Base-by-base conservation (phyloP, 2,329 filamentous ascomycete species). In the Colletotrichum shisoi region DNA sequence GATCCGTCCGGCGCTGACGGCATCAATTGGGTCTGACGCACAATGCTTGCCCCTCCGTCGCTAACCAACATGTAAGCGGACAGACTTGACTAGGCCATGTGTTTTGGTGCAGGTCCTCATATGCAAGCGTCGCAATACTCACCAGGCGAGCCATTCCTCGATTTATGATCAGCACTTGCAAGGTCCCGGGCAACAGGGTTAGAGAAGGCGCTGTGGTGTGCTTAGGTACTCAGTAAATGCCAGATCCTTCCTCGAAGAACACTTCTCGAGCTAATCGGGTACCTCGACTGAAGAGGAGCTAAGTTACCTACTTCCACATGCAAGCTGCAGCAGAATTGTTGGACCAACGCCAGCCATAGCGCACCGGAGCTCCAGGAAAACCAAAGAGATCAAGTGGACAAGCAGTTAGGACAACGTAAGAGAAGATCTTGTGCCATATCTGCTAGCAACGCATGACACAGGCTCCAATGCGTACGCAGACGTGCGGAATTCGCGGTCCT, bases 1-100 rank as follows among this genome's bases (percentile, higher is more conserved):
- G 49, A 56, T 68, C 65, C 49, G 62, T 65, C 62, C 65, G 62
- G 61, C 56, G 48, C 49, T 51, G 62, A 60, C 65, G 65, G 54
- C 54, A 68, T 68, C 57, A 62, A 34, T 54, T 65, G 57, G 62
- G 49, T 40, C 44, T 13, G 40, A 46, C 24, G 34, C 17, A 58
- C 51, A 56, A 63, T 59, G 57, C 53, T 48, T 59, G 40, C 27
- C 44, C 46, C 31, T 58, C 34, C 45, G 52, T 56, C 57, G 49
- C 34, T 59, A 59, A 40, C 34, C 27, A 59, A 40, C 21, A 31
- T 59, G 57, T 31, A 59, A 59, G 31, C 45, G 39, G 57, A 31
- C 27, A 31, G 27, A 31, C 27, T 31, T 31, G 27, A 59, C 37
- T 59, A 34, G 45, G 21, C 34, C n/a, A 39, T 19, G 1, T 48